Evolutionary conservation across 1,284 basidiomycete genomes (phyloP), one percentile per base, ranked within the genome.

Genomic region (Microbotryomycetes sp.): DNA sequence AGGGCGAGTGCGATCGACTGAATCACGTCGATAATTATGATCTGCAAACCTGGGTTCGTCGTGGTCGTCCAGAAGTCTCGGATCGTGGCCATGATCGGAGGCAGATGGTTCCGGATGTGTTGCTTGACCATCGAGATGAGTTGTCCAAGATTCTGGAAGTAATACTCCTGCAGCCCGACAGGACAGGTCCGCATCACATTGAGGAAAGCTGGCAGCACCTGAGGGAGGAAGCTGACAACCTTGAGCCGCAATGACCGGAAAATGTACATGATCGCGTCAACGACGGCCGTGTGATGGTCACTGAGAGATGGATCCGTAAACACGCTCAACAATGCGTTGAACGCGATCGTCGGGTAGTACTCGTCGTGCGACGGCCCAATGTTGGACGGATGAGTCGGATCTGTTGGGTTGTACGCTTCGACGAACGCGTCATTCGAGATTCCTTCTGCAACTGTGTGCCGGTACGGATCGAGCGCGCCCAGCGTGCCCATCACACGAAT

Each of bases 261-360:
- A 66, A 99, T 97, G 62, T 93, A 90, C 91, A 98, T 98, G 72
- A 99, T 89, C 2, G 94, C 93, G 75, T 98, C 93, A 67, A 98
- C 94, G 61, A 94, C 94, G 50, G 78, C 77, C 31, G 86, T 90
- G 75, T 97, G 92, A 71, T 92, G 86, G 65, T 81, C 84, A 72
- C 82, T 87, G 66, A 94, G 80, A 5, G 91, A 86, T 59, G 89
- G 85, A 72, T 97, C 96, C 73, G 87, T 89, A 67, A 99, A 78
- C 58, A 98, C 90, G 55, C 84, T 83, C 51, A 98, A 82, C 24
- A 99, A 81, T 1, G 91, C 85, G 51, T 86, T 88, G 76, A 99
- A 90, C 46, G 93, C 94, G 4, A 96, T 91, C 6, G 91, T 92
- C 74, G 98, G 96, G 78, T 93, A 98, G 76, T 97, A 98, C 73